These are phyloP conservation scores for Panicum miliaceum DNA, from an alignment of 176 grass and related monocot genomes.

Conservation along the genomic window DNA sequence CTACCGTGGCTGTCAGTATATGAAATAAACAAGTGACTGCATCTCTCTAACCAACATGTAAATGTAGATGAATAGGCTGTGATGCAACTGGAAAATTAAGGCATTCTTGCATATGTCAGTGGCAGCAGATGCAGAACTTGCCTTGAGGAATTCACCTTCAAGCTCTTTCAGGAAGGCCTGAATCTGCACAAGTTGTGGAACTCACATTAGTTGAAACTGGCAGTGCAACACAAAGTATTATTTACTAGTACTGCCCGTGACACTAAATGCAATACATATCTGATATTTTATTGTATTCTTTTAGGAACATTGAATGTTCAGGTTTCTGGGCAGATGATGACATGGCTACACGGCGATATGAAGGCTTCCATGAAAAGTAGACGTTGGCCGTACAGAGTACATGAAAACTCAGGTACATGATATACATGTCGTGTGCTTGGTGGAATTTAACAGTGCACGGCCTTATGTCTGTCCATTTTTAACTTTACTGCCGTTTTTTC, in stretches of 20 bases:
- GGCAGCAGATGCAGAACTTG: conserved; percentile 33
- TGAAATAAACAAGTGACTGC: neutral
- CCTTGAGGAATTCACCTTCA: conserved; percentile 94
- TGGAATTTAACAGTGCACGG: conserved; percentile 2
- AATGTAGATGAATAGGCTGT: neutral
- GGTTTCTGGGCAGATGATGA: neutral
- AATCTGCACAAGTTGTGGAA: conserved; percentile 58
- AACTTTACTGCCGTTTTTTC: neutral
- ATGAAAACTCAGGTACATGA: neutral
- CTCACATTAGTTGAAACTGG: neutral
- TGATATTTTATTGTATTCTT: neutral
- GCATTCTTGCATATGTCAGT: neutral
- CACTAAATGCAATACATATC: neutral
- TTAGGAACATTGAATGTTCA: neutral
- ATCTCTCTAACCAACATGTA: neutral
- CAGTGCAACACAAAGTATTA: neutral
- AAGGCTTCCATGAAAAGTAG: neutral
- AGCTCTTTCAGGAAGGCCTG: conserved; percentile 79
- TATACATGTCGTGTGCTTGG: neutral
- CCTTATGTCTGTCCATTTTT: neutral
- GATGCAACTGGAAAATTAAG: neutral
- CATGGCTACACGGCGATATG: neutral
- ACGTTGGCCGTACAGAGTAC: neutral
- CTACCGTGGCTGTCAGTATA: neutral
- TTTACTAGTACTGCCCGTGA: neutral